Evolutionary conservation across 805 yeast genomes (phyloP), one percentile per base, ranked within the genome.

Genomic region (Clavispora phyllophila): DNA sequence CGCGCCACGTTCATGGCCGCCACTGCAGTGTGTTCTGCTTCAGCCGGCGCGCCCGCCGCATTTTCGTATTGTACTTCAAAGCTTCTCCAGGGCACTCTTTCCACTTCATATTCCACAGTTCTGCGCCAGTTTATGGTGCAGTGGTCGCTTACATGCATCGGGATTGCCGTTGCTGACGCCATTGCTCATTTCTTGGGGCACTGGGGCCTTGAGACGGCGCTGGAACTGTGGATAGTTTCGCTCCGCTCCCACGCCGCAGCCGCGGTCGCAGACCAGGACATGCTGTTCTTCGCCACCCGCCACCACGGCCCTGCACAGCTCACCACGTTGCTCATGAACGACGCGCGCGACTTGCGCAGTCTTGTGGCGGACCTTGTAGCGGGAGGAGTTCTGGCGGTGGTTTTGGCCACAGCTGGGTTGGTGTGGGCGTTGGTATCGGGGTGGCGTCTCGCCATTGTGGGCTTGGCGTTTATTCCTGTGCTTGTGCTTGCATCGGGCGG

Each of bases 401-500:
- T 79, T 0, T 70, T 88, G 37, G 65, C 84, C 0, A 29, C 68
- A 0, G 61, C 80, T 22, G 95, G 96, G 4, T 47, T 82, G 4
- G 65, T 79, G 6, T 93, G 97, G 97, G 81, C 96, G 0, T 47
- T 88, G 1, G 73, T 72, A 0, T 58, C 73, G 9, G 96, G 96
- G 0, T 93, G 98, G 98, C 85, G 83, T 54, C 65, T 93, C 33
- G 78, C 96, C 1, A 63, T 91, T 9, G 93, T 87, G 2, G 95
- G 96, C 2, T 53, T 90, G 9, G 74, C 96, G 0, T 70, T 89
- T 59, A 72, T 85, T 12, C 95, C 96, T 0, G 48, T 81, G 10
- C 79, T 86, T 39, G 53, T 77, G 0, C 20, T 76, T 0, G 54
- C 79, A 1, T 75, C 90, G 2, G 61, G 66, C 0, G 36, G 68